These are phyloP conservation scores for Eimeria maxima DNA, from an alignment of 169 alveolate species.

Conservation along the genomic window DNA sequence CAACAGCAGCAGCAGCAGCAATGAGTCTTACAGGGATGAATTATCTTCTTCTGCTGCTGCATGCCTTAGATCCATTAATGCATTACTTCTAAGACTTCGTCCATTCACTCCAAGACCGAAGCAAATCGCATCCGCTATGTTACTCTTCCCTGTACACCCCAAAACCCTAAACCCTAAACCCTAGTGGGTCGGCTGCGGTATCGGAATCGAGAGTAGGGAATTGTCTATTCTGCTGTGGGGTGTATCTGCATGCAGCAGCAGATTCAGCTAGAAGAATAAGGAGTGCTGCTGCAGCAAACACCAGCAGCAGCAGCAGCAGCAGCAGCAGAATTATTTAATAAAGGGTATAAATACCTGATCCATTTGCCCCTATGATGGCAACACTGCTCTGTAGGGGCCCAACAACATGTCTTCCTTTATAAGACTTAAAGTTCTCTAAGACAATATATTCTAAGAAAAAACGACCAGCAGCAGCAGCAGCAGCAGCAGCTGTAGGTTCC, in stretches of 20 bases:
- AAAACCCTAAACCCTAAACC: conserved; percentile 36
- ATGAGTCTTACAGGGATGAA: not conserved
- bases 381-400: conserved; percentile 77
- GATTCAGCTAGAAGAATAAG: no score
- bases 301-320: no score
- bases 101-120: conserved; percentile 78
- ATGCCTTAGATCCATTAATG: conserved; percentile 57
- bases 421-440: conserved; percentile 74
- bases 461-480: not conserved
- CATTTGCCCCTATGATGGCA: conserved; percentile 78
- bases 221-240: no score
- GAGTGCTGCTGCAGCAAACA: no score
- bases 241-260: no score
- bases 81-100: conserved; percentile 66
- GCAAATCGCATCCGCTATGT: conserved; percentile 69
- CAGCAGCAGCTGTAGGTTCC: no score
- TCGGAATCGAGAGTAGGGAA: no score
- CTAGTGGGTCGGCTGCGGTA: not conserved
- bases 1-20: conserved; percentile 53
- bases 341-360: conserved; percentile 22
- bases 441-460: conserved; percentile 54
- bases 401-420: conserved; percentile 64
- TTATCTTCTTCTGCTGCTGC: not conserved
- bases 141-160: conserved; percentile 68
- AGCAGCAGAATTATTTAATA: no score